phyloP scores from a whole-genome alignment of 2,329 filamentous ascomycete species.

The Keithomyces neogunnii region DNA sequence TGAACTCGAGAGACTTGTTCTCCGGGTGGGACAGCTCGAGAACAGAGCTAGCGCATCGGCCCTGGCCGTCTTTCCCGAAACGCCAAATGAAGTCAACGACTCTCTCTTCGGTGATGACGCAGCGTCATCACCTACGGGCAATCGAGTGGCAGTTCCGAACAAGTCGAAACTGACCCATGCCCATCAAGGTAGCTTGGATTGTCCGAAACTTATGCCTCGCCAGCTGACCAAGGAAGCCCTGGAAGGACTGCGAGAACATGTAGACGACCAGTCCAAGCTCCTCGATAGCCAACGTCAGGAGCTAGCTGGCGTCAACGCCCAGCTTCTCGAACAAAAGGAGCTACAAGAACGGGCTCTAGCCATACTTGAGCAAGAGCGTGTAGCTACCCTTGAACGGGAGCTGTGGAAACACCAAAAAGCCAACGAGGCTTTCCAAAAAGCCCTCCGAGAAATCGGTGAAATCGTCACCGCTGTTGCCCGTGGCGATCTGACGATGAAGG shows the following conservation, averaged over 20 bases:
- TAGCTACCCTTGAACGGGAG: conserved; percentile 83
- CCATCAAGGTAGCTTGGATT: conserved; percentile 30
- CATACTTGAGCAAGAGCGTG: conserved; percentile 77
- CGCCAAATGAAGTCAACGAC: conserved; percentile 66
- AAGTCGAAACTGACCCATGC: conserved; percentile 38
- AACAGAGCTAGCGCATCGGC: conserved; percentile 58
- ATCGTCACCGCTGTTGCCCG: conserved; percentile 95
- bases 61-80: conserved; percentile 62
- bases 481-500: conserved; percentile 93
- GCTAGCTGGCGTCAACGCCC: conserved; percentile 75
- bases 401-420: conserved; percentile 96
- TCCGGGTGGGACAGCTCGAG: conserved; percentile 76
- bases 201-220: conserved; percentile 27
- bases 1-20: conserved; percentile 71
- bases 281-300: conserved; percentile 82
- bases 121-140: conserved; percentile 34
- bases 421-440: conserved; percentile 97
- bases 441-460: conserved; percentile 89
- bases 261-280: conserved; percentile 88
- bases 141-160: conserved; percentile 24
- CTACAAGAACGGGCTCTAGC: conserved; percentile 76
- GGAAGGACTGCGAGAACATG: conserved; percentile 77
- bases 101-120: conserved; percentile 55
- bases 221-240: conserved; percentile 74
- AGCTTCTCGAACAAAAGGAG: conserved; percentile 77